A percentile compares a stretch with the other conserved stretches of the same genome.
These are phyloP conservation scores for Enterospora canceri DNA, from an alignment of 371 early-diverging fungal genomes.

Conservation along the genomic window DNA sequence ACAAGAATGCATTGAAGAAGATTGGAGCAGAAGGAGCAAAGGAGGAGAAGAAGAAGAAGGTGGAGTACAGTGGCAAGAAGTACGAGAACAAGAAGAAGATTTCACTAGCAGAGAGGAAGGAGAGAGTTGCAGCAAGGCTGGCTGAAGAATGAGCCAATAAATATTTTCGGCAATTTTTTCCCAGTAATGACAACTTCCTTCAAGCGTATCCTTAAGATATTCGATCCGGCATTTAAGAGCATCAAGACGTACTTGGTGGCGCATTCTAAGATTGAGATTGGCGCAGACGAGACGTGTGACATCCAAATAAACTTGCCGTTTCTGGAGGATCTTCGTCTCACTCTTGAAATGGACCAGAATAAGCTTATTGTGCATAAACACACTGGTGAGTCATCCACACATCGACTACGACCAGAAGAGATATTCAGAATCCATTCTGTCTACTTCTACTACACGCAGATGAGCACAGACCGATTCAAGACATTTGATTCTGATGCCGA, in stretches of 20 bases:
- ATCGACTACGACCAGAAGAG: background rate
- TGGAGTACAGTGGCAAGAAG: conserved; percentile 46
- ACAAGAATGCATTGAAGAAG: conserved; percentile 69
- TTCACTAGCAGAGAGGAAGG: conserved; percentile 47
- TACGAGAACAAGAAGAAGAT: conserved; percentile 33
- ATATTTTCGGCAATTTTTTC: background rate
- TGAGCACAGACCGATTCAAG: background rate
- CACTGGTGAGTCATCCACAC: background rate
- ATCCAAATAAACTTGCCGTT: background rate
- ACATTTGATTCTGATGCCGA: background rate
- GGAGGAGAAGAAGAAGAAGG: conserved; percentile 38
- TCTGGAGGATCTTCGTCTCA: background rate
- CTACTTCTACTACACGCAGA: background rate
- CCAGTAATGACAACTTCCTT: no score
- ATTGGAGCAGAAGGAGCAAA: conserved; percentile 37
- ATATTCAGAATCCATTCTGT: background rate
- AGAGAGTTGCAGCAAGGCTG: conserved; percentile 42
- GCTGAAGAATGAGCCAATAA: background rate
- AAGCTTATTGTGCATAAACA: background rate
- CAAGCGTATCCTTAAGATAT: background rate
- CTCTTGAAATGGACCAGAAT: background rate
- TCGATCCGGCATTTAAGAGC: background rate
- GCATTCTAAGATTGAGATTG: background rate
- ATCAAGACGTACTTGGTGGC: background rate
- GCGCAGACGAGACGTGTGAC: background rate